Evolutionary conservation across 306 rosid genomes (phyloP), one percentile per base, ranked within the genome.

Genomic region (Elaeagnus macrophylla): DNA sequence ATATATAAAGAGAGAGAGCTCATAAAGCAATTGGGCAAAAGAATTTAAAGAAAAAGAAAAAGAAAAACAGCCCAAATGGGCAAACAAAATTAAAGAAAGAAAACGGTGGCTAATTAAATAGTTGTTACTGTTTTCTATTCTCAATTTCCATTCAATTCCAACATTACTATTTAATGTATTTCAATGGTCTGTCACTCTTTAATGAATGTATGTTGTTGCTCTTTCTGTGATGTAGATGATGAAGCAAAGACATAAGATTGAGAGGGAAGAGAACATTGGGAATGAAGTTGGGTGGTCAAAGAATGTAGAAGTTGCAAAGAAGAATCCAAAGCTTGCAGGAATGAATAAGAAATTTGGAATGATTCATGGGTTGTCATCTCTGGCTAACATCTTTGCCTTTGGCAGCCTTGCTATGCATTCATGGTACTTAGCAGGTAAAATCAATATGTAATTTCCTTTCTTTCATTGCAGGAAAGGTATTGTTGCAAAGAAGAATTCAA

Each of bases 281-380:
- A 94, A 70, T 53, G 99, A 93, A 79, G 77, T 87, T 56, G 99
- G 99, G 62, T 75, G 94, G 96, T 77, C 95, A 19, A 93, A 93
- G 70, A 93, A 87, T 61, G 88, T 84, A 60, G 86, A 87, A 70
- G 96, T 82, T 42, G 96, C 99, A 19, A 84, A 87, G 72, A 72
- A 40, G 66, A 84, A 93, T 57, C 96, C 99, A 32, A 81, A 87
- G 76, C 95, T 93, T 48, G 83, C 84, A 50, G 94, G 94, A 50
- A 87, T 93, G 94, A 87, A 93, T 61, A 93, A 93, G 89, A 93
- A 87, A 64, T 93, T 93, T 15, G 99, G 99, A 61, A 87, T 93
- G 99, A 81, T 93, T 77, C 99, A 93, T 57, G 99, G 99, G 40
- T 66, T 93, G 48, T 93, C 99, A 49, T 87, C 99, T 37, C 95